Percentiles rank a stretch among this genome's conserved stretches.
Conservation (phyloP, 1,139 yeast genomes). For the Ogataea hybrid region DNA sequence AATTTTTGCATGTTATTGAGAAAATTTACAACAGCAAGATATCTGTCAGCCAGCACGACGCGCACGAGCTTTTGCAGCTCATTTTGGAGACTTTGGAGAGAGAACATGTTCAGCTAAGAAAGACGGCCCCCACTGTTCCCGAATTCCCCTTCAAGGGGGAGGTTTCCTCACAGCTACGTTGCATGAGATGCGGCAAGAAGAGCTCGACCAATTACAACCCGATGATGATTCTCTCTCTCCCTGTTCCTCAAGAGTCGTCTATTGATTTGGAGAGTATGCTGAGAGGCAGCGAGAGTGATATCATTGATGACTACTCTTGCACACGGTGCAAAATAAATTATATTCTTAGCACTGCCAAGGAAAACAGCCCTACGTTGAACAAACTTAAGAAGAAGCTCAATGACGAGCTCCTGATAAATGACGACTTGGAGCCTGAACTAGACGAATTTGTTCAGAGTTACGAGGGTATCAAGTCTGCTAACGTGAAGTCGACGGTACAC, state of each 20-base stretch:
- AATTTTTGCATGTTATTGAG: constrained; percentile 70
- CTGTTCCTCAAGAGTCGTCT: constrained; percentile 60
- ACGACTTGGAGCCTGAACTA: constrained; percentile 47
- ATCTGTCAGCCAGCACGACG: constrained; percentile 86
- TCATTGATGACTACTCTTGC: constrained; percentile 81
- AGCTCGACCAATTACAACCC: constrained; percentile 64
- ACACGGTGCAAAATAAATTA: constrained; percentile 58
- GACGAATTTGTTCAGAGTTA: constrained; percentile 47
- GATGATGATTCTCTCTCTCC: constrained; percentile 70
- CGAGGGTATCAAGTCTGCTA: constrained; percentile 20
- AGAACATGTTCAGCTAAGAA: constrained; percentile 52
- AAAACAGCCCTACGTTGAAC: constrained; percentile 18
- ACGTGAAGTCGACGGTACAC: constrained; percentile 59
- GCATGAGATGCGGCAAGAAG: constrained; percentile 62
- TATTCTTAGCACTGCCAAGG: constrained; percentile 37
- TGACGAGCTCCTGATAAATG: constrained; percentile 50
- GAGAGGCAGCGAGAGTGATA: constrained; percentile 59
- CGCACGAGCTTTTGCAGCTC: constrained; percentile 85
- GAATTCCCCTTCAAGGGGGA: constrained; percentile 75
- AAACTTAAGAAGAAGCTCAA: constrained; percentile 27
- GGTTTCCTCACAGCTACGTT: constrained; percentile 62
- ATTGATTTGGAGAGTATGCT: constrained; percentile 55
- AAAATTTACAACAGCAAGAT: constrained; percentile 73
- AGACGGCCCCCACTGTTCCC: constrained; percentile 35
- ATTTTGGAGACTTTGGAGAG: constrained; percentile 74